Percentiles rank a stretch among this genome's conserved stretches.
phyloP scores from a whole-genome alignment of 805 yeast species.

The Metschnikowia koreensis region DNA sequence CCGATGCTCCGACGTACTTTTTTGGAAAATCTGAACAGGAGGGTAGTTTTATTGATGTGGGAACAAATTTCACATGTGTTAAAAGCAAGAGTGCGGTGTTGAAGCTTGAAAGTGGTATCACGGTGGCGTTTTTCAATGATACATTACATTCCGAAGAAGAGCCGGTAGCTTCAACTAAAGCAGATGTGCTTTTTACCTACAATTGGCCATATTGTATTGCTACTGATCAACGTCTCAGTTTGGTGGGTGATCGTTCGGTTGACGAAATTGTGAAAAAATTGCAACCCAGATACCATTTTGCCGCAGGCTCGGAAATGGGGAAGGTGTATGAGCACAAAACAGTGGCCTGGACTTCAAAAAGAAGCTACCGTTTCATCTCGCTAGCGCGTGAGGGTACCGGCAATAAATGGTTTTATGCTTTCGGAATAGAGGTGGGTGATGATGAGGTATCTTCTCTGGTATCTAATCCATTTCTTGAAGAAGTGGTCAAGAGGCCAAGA shows the following conservation, averaged over 20 bases:
- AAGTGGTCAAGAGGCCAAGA: slow-evolving; percentile 2
- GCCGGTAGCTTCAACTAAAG: neutral
- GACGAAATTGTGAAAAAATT: slow-evolving; percentile 45
- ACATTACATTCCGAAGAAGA: slow-evolving; percentile 11
- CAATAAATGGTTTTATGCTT: slow-evolving; percentile 74
- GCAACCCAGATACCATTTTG: slow-evolving; percentile 68
- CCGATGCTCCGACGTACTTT: slow-evolving; percentile 28
- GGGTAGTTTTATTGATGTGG: slow-evolving; percentile 25
- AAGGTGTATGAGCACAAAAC: slow-evolving; percentile 55
- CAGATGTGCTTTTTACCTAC: slow-evolving; percentile 57
- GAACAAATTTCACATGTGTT: slow-evolving; percentile 28
- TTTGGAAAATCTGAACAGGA: slow-evolving; percentile 11
- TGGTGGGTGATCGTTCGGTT: slow-evolving; percentile 44
- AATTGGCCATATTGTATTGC: slow-evolving; percentile 62
- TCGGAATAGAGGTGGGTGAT: slow-evolving; percentile 31
- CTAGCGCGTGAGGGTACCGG: slow-evolving; percentile 57
- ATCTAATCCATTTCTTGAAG: slow-evolving; percentile 24
- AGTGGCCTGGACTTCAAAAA: slow-evolving; percentile 51
- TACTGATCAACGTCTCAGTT: slow-evolving; percentile 37
- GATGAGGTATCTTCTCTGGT: slow-evolving; percentile 15
- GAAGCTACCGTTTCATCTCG: slow-evolving; percentile 62
- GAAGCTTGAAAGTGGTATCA: slow-evolving; percentile 44
- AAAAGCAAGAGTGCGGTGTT: slow-evolving; percentile 32
- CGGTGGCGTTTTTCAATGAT: slow-evolving; percentile 45
- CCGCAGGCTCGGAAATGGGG: slow-evolving; percentile 50